Conservation (phyloP, 108 stramenopile genomes). For the Parmales sp. region DNA sequence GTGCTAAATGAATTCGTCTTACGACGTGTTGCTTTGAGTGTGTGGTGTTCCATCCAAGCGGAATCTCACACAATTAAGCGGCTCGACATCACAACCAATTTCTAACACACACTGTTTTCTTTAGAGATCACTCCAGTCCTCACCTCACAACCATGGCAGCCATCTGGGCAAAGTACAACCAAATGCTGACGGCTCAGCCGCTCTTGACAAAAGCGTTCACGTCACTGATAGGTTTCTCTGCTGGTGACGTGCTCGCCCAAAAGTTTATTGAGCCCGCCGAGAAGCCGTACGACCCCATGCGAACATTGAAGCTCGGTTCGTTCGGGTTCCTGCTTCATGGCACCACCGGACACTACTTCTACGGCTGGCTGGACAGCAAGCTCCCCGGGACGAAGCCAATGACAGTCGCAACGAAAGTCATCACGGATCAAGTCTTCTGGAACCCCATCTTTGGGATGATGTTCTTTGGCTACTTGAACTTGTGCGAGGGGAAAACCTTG, state of each 20-base stretch:
- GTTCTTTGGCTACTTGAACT: slow-evolving; percentile 90
- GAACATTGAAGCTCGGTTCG: slow-evolving; percentile 74
- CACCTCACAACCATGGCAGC: slow-evolving; percentile 20
- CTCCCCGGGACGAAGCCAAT: slow-evolving; percentile 77
- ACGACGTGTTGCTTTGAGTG: too few relatives aligned
- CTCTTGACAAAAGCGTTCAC: slow-evolving; percentile 70
- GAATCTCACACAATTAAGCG: too few relatives aligned
- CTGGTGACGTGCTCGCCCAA: slow-evolving; percentile 84
- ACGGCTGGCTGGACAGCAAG: slow-evolving; percentile 79
- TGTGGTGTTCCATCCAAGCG: too few relatives aligned
- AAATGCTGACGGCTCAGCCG: slow-evolving; percentile 69
- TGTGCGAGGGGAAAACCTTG: slow-evolving; percentile 67
- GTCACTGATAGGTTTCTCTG: slow-evolving; percentile 74
- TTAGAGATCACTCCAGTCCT: too few relatives aligned
- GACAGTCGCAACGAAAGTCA: slow-evolving; percentile 84
- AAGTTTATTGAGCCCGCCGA: slow-evolving; percentile 70
- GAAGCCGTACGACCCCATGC: slow-evolving; percentile 75
- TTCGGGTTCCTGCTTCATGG: slow-evolving; percentile 90
- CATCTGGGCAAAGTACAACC: slow-evolving; percentile 81
- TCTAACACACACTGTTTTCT: too few relatives aligned
- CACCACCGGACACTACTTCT: slow-evolving; percentile 91
- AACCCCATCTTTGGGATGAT: slow-evolving; percentile 87
- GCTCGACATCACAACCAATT: too few relatives aligned
- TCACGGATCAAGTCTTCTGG: slow-evolving; percentile 87
- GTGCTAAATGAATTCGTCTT: too few relatives aligned